Base-by-base conservation (phyloP, 2,329 filamentous ascomycete genomes). In the Sclerotinia sclerotiorum region DNA sequence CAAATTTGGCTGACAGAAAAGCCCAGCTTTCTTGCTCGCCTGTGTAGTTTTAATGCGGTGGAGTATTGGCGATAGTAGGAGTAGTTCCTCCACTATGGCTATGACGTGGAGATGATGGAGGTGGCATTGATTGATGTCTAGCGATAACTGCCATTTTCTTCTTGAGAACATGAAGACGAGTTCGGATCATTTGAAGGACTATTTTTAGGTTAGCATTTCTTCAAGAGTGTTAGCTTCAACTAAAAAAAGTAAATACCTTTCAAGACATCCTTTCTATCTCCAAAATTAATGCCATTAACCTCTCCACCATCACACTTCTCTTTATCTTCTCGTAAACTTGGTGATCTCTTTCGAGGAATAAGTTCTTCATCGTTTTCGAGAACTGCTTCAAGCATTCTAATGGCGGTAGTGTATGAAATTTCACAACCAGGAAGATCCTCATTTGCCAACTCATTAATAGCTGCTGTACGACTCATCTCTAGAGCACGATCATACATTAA, bases 401-500 rank as follows among this genome's bases (percentile, higher is more conserved):
- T 93, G 0, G 95, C 94, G 0, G 95, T 98, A 66, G 92, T 85
- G 77, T 99, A 99, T 24, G 93, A 94, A 35, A 97, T 88, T 77
- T 98, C 94, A 77, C 94, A 98, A 21, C 93, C 93, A 0, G 83
- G 81, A 32, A 98, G 82, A 78, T 98, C 94, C 71, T 95, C 92
- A 68, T 94, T 93, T 2, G 95, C 93, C 62, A 99, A 91, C 80
- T 99, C 95, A 74, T 97, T 96, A 76, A 98, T 95, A 10, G 95
- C 95, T 10, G 95, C 94, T 5, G 92, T 88, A 65, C 93, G 88
- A 78, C 93, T 97, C 95, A 99, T 98, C 78, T 99, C 95, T 29
- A 98, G 82, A 0, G 95, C 95, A 58, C 95, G 91, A 74, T 99
- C 95, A 77, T 97, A 99, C 93, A 99, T 97, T 57, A 99, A 83